Evolutionary conservation across 768 basidiomycete species (phyloP), one percentile per base, ranked within the genome.

Genomic region (Gelatoporia subvermispora): DNA sequence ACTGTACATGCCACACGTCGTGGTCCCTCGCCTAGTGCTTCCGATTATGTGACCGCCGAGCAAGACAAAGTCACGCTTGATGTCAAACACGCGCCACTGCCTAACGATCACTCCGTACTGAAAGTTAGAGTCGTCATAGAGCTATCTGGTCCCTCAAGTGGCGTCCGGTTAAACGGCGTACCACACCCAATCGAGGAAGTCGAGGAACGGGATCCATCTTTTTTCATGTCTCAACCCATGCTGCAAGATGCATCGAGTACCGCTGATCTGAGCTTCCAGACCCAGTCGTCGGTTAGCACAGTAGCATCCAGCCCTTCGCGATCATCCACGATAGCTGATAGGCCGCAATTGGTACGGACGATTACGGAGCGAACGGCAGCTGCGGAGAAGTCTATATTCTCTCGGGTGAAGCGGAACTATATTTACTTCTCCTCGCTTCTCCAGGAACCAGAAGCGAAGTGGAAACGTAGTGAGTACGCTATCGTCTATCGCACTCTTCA

Each of bases 391-490:
- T 81, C 85, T 3, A 87, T 98, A n/a, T 61, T 88, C 15, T 83
- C 89, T 4, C 75, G 93, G 54, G 89, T 97, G 18, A 80, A 84
- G 60, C 76, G 96, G 51, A 95, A 90, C 64, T 99, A 99, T 60
- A 97, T 98, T 45, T 97, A 98, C 67, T 98, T 99, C 65, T 94
- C 94, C 1, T 96, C 94, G 0, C 72, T 99, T 41, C 68, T 99
- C 42, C 96, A 98, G 66, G 95, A 98, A 60, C 96, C 96, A 0
- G 93, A 97, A 65, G 92, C 93, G 3, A 99, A 99, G 66, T 99
- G 95, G 95, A 84, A 84, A 61, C 75, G 84, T 60, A 89, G 88
- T 91, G 65, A 59, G 84, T 70, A 18, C 42, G 28, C 31, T 41
- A 39, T 24, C 16, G 17, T 10, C 23, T 51, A 31, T 13, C 13